A percentile compares a stretch with the other conserved stretches of the same genome.
These are phyloP conservation scores for Backusella australiensis DNA, from an alignment of 192 early-diverging fungal genomes.

Conservation along the genomic window DNA sequence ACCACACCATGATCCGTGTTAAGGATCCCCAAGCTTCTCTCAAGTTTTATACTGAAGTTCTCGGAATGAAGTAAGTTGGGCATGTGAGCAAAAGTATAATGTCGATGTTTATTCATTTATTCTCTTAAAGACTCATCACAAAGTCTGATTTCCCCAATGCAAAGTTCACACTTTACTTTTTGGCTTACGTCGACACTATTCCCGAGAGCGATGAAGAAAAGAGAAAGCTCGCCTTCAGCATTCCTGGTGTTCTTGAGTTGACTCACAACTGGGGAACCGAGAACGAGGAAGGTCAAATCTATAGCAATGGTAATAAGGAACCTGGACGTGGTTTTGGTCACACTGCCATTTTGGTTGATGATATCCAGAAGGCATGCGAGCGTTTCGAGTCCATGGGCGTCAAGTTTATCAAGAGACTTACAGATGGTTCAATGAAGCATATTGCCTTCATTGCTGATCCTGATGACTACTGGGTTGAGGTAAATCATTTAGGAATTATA, in stretches of 20 bases:
- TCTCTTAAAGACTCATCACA: constrained; percentile 35
- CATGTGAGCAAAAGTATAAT: background rate
- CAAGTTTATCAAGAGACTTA: constrained; percentile 71
- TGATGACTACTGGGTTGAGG: constrained; percentile 82
- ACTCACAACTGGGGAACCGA: constrained; percentile 89
- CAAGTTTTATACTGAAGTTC: constrained; percentile 69
- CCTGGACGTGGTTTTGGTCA: constrained; percentile 77
- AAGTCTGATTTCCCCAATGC: constrained; percentile 44
- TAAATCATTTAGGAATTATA: background rate
- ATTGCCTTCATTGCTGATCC: constrained; percentile 86
- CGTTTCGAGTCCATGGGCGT: constrained; percentile 71
- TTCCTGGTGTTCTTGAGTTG: constrained; percentile 76
- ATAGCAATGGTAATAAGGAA: constrained; percentile 72
- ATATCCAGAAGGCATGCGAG: constrained; percentile 73
- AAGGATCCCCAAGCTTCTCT: constrained; percentile 77
- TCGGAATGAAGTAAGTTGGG: constrained; percentile 74
- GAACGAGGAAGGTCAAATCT: constrained; percentile 56
- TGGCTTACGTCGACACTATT: constrained; percentile 60
- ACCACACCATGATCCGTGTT: constrained; percentile 87
- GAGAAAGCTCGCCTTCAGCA: constrained; percentile 50
- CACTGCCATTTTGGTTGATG: constrained; percentile 76
- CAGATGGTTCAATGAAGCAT: constrained; percentile 76
- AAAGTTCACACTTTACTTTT: constrained; percentile 72
- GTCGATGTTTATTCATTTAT: background rate
- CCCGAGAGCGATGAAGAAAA: constrained; percentile 50